A percentile compares a stretch with the other conserved stretches of the same genome.
Evolutionary conservation across 169 alveolate species (phyloP).

Genomic region (Babesia bigemina): DNA sequence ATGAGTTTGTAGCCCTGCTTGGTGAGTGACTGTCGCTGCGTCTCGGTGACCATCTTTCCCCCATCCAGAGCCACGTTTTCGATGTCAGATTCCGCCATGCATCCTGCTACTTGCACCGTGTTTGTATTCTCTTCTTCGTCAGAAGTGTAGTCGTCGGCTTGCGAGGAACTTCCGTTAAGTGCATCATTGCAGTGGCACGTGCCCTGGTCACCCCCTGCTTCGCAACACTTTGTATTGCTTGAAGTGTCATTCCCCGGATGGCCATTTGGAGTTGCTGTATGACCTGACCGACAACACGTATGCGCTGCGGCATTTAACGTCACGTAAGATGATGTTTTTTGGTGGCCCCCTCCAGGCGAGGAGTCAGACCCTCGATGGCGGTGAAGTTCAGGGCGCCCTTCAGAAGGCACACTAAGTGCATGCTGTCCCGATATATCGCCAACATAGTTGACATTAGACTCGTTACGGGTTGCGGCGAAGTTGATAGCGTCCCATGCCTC

Average conservation of each 20-base stretch:
- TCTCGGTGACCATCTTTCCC: constrained; percentile 67
- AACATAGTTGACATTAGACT: too few relatives aligned
- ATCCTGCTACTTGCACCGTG: neutral
- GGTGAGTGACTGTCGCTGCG: constrained; percentile 65
- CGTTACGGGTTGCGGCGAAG: neutral
- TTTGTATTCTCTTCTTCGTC: constrained; percentile 19
- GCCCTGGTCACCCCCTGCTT: neutral
- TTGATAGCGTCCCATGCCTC: constrained; percentile 31
- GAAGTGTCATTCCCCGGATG: neutral
- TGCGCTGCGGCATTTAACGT: too few relatives aligned
- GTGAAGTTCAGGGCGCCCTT: too few relatives aligned
- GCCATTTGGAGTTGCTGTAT: too few relatives aligned
- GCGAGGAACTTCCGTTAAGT: too few relatives aligned
- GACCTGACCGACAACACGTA: too few relatives aligned
- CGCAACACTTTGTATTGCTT: neutral
- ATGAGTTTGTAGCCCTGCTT: constrained; percentile 83
- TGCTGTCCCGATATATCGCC: too few relatives aligned
- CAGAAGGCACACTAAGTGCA: too few relatives aligned
- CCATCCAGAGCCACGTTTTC: constrained; percentile 58
- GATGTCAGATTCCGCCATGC: constrained; percentile 62
- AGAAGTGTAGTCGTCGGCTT: neutral
- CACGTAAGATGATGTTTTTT: too few relatives aligned
- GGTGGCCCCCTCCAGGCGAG: too few relatives aligned
- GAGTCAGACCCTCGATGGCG: too few relatives aligned
- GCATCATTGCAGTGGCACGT: neutral